Evolutionary conservation across 192 early-diverging fungal species (phyloP), one percentile per base, ranked within the genome.

Genomic region (Coemansia sp.): DNA sequence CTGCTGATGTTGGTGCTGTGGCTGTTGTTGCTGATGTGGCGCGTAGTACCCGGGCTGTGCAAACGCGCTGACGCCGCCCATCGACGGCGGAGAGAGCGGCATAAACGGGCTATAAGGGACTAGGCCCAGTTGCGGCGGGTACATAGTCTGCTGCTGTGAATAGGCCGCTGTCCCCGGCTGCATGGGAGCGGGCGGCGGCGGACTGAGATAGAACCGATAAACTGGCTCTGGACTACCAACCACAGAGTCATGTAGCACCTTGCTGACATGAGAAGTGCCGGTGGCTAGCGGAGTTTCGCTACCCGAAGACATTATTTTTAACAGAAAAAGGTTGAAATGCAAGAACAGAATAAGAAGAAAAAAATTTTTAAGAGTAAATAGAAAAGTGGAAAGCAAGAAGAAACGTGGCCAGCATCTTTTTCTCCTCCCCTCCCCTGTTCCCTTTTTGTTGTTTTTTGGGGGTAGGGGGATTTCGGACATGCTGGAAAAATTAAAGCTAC

Each of bases 161-260:
- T 59, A 60, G 43, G 20, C n/a, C 50, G 56, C 35, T 18, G 55
- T 16, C 37, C 55, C 21, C 1, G 64, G 62, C 50, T 68, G 69
- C 69, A 77, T 65, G 3, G 67, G 57, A 14, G 45, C 51, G 2
- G 66, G 38, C 16, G 71, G 77, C 26, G 77, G 77, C 26, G 77
- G 77, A 21, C 77, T 79, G 43, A 79, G 69, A 46, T 79, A 79
- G 63, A 79, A 74, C 51, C 77, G 60, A 39, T 74, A 79, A 23
- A 79, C 77, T 1, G 77, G 77, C 59, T 79, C 77, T 6, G 70
- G 59, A 34, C 63, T 78, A n/a, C 58, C 36, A 23, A 56, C n/a
- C n/a, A 20, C 24, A 16, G 57, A 21, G 21, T 35, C 58, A 10
- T 51, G 20, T 7, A 48, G 40, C n/a, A 53, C n/a, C 26, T 60